Conservation (phyloP, 352 stramenopile genomes). For the Pythium phragmiticola region DNA sequence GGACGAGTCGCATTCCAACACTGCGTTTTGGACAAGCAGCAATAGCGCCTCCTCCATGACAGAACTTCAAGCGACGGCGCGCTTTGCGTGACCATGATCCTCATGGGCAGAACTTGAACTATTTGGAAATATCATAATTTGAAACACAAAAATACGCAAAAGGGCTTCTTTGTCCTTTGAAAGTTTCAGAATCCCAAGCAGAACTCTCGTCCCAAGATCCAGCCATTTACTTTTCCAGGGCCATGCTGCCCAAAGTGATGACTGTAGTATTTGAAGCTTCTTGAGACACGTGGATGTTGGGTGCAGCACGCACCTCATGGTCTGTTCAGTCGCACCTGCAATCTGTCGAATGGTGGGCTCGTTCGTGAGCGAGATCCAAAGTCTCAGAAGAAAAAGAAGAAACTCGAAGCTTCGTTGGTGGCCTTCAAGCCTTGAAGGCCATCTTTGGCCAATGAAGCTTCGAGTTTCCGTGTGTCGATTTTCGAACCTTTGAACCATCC, state of each 20-base stretch:
- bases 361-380: no score
- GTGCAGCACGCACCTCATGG: not conserved
- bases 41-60: not conserved
- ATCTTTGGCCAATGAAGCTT: no score
- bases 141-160: no score
- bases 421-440: no score
- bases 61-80: not conserved
- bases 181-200: no score
- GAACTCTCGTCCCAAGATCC: no score
- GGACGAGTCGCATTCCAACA: slow-evolving; percentile 6
- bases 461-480: no score
- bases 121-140: not conserved
- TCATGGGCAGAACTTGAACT: not conserved
- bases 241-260: no score
- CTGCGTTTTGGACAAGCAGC: not conserved
- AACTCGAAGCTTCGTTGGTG: no score
- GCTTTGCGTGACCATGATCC: not conserved
- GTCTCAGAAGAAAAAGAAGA: no score
- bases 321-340: not conserved
- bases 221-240: no score
- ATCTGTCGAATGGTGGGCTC: not conserved
- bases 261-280: not conserved
- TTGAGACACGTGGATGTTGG: not conserved
- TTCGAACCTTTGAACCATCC: not conserved
- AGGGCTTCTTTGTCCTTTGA: no score